phyloP scores from a whole-genome alignment of 257 asterid genomes.

The Fraxinus americana region DNA sequence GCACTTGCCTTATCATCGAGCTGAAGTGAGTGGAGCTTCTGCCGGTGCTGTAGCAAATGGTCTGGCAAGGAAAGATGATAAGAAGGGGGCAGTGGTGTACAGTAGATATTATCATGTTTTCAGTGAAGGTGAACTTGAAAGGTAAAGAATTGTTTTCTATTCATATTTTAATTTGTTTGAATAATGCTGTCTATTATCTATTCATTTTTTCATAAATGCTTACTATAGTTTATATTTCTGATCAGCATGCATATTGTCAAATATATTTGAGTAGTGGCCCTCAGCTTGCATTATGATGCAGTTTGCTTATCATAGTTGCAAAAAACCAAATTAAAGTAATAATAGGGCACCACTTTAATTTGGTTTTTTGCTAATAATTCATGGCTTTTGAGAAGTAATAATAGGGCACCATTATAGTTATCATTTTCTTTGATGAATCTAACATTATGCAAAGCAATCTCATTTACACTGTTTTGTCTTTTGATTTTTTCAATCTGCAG shows the following conservation, averaged over 20 bases:
- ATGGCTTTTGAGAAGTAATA: background rate
- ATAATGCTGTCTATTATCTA: background rate
- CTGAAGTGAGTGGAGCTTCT: slow-evolving; percentile 91
- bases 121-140: slow-evolving; percentile 97
- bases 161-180: background rate
- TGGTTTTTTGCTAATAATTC: background rate
- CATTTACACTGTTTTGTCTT: background rate
- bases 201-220: background rate
- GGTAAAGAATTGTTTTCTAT: slow-evolving; percentile 41
- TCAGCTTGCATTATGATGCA: background rate
- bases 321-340: too few species aligned
- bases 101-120: slow-evolving; percentile 95
- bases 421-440: background rate
- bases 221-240: background rate
- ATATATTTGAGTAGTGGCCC: background rate
- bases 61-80: slow-evolving; percentile 90
- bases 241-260: background rate
- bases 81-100: slow-evolving; percentile 90
- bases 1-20: slow-evolving; percentile 98
- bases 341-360: background rate
- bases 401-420: background rate
- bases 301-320: background rate
- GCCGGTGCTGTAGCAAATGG: slow-evolving; percentile 79
- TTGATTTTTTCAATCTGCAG: slow-evolving; percentile 40
- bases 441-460: background rate